These are phyloP conservation scores for Aspergillus awamori DNA, from an alignment of 2,329 filamentous ascomycete species.

Conservation along the genomic window DNA sequence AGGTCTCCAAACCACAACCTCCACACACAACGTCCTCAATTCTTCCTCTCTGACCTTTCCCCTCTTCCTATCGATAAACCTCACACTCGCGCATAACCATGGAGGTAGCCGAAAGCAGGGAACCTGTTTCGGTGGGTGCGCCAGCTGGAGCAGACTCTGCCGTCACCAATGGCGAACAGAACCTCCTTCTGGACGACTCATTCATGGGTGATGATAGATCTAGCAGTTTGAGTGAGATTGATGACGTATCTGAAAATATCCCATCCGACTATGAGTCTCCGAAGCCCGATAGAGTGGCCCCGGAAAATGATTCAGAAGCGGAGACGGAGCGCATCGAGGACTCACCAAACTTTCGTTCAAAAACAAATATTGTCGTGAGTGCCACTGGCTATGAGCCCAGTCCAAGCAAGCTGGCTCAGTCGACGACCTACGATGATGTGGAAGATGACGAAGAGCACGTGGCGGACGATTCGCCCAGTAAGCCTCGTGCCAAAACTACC, in stretches of 20 bases:
- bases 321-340: constrained; percentile 92
- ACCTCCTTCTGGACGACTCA: constrained; percentile 45
- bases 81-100: constrained; percentile 29
- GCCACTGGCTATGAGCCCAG: constrained; percentile 65
- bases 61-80: not conserved
- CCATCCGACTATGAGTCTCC: constrained; percentile 55
- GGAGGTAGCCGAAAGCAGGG: constrained; percentile 45
- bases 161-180: constrained; percentile 41
- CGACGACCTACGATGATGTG: constrained; percentile 49
- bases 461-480: constrained; percentile 45
- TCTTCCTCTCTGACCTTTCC: constrained; percentile 6
- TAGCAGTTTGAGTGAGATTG: constrained; percentile 90
- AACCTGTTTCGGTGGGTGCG: constrained; percentile 39
- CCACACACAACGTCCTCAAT: constrained; percentile 10
- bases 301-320: constrained; percentile 76
- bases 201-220: constrained; percentile 70
- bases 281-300: constrained; percentile 58
- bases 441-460: constrained; percentile 56
- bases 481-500: constrained; percentile 39
- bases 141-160: constrained; percentile 37
- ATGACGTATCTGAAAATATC: constrained; percentile 73
- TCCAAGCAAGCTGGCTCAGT: constrained; percentile 74
- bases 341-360: constrained; percentile 68
- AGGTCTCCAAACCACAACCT: constrained; percentile 23
- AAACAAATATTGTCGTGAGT: constrained; percentile 64